A percentile compares a stretch with the other conserved stretches of the same genome.
phyloP scores from a whole-genome alignment of 768 basidiomycete species.

The Mycena indigotica region DNA sequence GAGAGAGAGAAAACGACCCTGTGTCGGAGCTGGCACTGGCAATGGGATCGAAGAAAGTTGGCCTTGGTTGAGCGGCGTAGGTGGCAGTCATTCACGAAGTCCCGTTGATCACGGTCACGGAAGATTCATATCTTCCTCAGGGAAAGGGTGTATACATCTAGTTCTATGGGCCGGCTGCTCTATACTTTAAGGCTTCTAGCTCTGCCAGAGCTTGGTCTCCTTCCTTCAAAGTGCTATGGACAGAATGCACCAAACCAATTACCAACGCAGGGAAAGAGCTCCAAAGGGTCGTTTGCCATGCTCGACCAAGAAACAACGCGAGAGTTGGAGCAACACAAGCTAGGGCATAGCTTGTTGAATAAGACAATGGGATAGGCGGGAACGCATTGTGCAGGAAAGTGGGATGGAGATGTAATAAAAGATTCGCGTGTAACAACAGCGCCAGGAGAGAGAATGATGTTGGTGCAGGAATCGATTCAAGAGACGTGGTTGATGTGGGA shows the following conservation, averaged over 20 bases:
- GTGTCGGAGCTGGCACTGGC: background rate
- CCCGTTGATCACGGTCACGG: no score
- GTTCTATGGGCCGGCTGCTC: constrained; percentile 46
- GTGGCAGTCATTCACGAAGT: background rate
- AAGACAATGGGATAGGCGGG: constrained; percentile 36
- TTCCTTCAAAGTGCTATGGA: constrained; percentile 45
- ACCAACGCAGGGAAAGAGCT: constrained; percentile 49
- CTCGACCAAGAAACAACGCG: constrained; percentile 46
- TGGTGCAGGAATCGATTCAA: constrained; percentile 46
- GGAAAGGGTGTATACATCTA: no score
- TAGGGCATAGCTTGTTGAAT: constrained; percentile 35
- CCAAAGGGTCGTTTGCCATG: constrained; percentile 59
- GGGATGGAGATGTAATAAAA: constrained; percentile 45
- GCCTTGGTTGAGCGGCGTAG: background rate
- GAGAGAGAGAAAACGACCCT: background rate
- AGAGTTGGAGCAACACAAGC: constrained; percentile 53
- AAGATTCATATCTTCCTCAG: no score
- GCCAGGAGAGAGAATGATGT: constrained; percentile 49
- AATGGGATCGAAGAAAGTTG: background rate
- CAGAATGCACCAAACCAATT: constrained; percentile 48
- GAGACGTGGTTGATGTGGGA: constrained; percentile 15
- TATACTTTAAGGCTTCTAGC: constrained; percentile 57
- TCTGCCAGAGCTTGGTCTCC: constrained; percentile 50
- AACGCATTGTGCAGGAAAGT: constrained; percentile 37
- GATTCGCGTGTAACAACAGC: constrained; percentile 53